Conservation (phyloP, 768 basidiomycete species). For the Sarcodon sp. region DNA sequence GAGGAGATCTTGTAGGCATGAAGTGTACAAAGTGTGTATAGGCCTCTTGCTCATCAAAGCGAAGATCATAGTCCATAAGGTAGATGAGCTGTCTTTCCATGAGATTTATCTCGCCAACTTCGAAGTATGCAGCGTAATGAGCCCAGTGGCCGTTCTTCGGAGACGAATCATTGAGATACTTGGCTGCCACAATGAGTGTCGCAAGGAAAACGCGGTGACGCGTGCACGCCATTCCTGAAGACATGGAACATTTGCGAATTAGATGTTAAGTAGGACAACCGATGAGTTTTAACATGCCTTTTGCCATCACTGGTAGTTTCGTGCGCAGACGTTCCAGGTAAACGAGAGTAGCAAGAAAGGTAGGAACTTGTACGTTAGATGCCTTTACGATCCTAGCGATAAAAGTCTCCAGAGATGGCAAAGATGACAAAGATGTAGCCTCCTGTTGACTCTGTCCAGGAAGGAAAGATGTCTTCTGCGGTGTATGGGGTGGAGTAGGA, state of each 20-base stretch:
- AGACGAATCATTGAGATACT: conserved; percentile 94
- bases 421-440: not conserved
- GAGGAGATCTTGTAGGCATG: conserved; percentile 26
- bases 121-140: conserved; percentile 62
- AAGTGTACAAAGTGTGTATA: conserved; percentile 55
- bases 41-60: conserved; percentile 78
- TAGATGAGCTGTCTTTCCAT: conserved; percentile 96
- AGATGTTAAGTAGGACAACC: not conserved
- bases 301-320: conserved; percentile 73
- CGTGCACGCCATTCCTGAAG: conserved; percentile 70
- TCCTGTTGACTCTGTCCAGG: conserved; percentile 6
- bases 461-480: conserved; percentile 29
- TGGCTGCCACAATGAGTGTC: conserved; percentile 88
- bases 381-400: conserved; percentile 68
- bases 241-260: conserved; percentile 4
- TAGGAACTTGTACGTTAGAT: conserved; percentile 85
- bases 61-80: conserved; percentile 86
- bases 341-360: conserved; percentile 80
- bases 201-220: conserved; percentile 94
- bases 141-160: conserved; percentile 96
- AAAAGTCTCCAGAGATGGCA: conserved; percentile 72
- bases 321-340: conserved; percentile 80
- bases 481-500: conserved; percentile 62
- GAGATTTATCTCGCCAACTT: conserved; percentile 73
- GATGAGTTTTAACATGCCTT: conserved; percentile 40